Conservation (phyloP, 2,329 filamentous ascomycete species). For the Talaromyces sp. region DNA sequence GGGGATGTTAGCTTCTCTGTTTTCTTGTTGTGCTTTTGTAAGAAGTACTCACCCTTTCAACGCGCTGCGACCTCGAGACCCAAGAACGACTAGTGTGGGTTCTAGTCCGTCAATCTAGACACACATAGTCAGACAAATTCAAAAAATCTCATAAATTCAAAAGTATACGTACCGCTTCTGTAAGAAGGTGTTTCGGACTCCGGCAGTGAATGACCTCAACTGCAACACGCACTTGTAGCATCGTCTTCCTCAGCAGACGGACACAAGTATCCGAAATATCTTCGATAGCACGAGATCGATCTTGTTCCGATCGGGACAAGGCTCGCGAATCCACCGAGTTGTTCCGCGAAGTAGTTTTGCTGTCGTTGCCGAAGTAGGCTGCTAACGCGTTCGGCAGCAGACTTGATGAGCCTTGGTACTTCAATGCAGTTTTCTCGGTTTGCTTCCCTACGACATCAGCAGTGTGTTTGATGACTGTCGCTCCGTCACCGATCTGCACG, state of each 20-base stretch:
- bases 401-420: constrained; percentile 29
- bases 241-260: constrained; percentile 83
- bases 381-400: constrained; percentile 28
- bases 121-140: not conserved
- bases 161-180: constrained; percentile 64
- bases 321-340: constrained; percentile 48
- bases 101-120: constrained; percentile 79
- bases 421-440: constrained; percentile 53
- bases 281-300: constrained; percentile 74
- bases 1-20: not conserved
- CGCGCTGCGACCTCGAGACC: constrained; percentile 83
- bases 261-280: constrained; percentile 80
- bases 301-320: constrained; percentile 64
- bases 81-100: constrained; percentile 88
- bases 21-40: not conserved
- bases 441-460: constrained; percentile 61
- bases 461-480: constrained; percentile 70
- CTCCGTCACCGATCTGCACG: constrained; percentile 64
- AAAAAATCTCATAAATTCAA: not conserved
- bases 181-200: constrained; percentile 92
- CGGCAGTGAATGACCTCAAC: constrained; percentile 98
- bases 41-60: constrained; percentile 71
- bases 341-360: constrained; percentile 30
- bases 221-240: constrained; percentile 85
- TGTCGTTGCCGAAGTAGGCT: constrained; percentile 31